These are phyloP conservation scores for Penicillium paneum DNA, from an alignment of 2,329 filamentous ascomycete species.

Conservation along the genomic window DNA sequence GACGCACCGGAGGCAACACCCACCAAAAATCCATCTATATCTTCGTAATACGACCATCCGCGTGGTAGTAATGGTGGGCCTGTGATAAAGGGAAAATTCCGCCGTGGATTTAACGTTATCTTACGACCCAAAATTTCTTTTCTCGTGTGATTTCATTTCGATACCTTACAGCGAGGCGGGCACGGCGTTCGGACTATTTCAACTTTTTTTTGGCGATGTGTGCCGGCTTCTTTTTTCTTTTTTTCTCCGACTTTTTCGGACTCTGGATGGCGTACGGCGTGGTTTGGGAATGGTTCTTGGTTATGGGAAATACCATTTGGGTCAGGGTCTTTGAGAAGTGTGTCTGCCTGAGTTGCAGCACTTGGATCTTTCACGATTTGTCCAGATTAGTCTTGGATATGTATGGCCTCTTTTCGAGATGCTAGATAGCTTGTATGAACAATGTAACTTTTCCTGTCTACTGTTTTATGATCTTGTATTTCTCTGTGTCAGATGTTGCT, in stretches of 20 bases:
- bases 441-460: slow-evolving; percentile 8
- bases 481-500: not conserved
- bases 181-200: slow-evolving; percentile 22
- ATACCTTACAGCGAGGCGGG: slow-evolving; percentile 11
- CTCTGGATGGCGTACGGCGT: slow-evolving; percentile 24
- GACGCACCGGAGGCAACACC: slow-evolving; percentile 28
- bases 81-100: slow-evolving; percentile 12
- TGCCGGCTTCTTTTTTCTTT: slow-evolving; percentile 7
- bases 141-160: slow-evolving; percentile 21
- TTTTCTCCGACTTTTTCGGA: not conserved
- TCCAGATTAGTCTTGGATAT: slow-evolving; percentile 22
- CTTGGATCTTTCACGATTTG: slow-evolving; percentile 19
- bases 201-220: slow-evolving; percentile 9
- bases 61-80: slow-evolving; percentile 14
- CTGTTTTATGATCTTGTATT: not conserved
- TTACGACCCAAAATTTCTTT: slow-evolving; percentile 25
- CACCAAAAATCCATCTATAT: slow-evolving; percentile 26
- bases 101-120: slow-evolving; percentile 19
- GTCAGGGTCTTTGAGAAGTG: slow-evolving; percentile 8
- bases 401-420: not conserved
- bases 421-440: slow-evolving; percentile 25
- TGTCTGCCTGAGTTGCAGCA: slow-evolving; percentile 15
- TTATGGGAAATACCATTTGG: slow-evolving; percentile 23
- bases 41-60: slow-evolving; percentile 20
- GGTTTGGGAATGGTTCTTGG: slow-evolving; percentile 14